These are phyloP conservation scores for Ophiognomonia clavigignenti-juglandacearum DNA, from an alignment of 2,329 filamentous ascomycete genomes.

Conservation along the genomic window DNA sequence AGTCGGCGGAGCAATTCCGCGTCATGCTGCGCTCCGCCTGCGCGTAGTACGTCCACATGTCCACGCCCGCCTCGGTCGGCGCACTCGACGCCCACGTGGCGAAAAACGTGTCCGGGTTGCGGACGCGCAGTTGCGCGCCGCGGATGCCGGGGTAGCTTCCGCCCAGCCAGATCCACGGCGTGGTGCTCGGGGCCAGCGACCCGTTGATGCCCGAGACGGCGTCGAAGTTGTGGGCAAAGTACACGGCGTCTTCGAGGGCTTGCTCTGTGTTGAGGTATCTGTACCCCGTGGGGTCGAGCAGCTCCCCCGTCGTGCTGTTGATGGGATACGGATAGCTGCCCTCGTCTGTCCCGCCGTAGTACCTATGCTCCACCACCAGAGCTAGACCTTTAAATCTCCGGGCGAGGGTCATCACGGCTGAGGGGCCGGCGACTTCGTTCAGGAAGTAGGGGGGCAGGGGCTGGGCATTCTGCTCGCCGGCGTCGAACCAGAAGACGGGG, in stretches of 20 bases:
- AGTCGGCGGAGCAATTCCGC: conserved; percentile 16
- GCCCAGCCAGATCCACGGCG: conserved; percentile 48
- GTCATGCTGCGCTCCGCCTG: conserved; percentile 41
- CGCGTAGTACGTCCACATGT: conserved; percentile 45
- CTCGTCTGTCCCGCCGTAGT: conserved; percentile 18
- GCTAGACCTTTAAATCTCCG: conserved; percentile 19
- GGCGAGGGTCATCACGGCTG: conserved; percentile 18
- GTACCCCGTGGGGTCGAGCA: conserved; percentile 10
- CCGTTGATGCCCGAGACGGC: conserved; percentile 20
- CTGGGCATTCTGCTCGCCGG: conserved; percentile 16
- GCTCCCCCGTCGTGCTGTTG: conserved; percentile 12
- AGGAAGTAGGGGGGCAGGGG: conserved; percentile 9
- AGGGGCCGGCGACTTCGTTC: conserved; percentile 9
- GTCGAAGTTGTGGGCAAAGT: conserved; percentile 23
- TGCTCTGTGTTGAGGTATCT: conserved; percentile 24
- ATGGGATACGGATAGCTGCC: conserved; percentile 19
- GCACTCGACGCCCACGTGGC: conserved; percentile 46
- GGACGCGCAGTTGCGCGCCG: conserved; percentile 40
- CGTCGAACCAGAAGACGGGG: conserved; percentile 22
- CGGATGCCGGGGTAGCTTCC: conserved; percentile 48
- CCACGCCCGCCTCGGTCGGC: conserved; percentile 39
- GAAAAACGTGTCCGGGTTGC: conserved; percentile 44
- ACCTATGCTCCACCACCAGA: conserved; percentile 23
- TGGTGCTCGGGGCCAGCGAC: conserved; percentile 31
- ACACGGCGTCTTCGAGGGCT: conserved; percentile 24